Percentiles rank a stretch among this genome's conserved stretches.
phyloP scores from a whole-genome alignment of 805 yeast species.

The Pichia pseudocactophila region DNA sequence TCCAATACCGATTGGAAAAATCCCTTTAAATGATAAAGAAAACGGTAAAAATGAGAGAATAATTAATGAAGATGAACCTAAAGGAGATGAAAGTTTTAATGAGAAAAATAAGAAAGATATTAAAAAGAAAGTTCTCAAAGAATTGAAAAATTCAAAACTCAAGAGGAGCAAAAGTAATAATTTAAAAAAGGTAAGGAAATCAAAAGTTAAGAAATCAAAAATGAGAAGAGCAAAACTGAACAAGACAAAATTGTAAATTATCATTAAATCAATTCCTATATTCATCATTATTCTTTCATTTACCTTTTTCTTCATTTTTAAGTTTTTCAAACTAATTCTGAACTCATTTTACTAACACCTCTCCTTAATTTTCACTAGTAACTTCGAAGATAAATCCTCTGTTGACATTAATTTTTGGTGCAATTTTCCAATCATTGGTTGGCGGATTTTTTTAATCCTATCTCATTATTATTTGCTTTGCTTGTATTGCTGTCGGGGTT shows the following conservation, averaged over 20 bases:
- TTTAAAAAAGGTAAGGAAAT: too few relatives aligned
- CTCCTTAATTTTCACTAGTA: background rate
- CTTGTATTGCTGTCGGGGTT: background rate
- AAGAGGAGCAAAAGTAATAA: too few relatives aligned
- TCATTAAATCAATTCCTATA: too few relatives aligned
- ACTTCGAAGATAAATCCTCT: slow-evolving; percentile 4
- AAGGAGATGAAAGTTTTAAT: background rate
- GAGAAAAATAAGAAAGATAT: too few relatives aligned
- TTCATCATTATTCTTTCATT: background rate
- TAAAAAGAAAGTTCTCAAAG: too few relatives aligned
- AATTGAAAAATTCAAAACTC: too few relatives aligned
- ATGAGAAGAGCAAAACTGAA: too few relatives aligned
- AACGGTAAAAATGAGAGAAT: background rate
- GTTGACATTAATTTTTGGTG: slow-evolving; percentile 5
- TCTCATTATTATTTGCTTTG: background rate
- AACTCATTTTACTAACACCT: slow-evolving; percentile 4
- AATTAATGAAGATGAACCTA: background rate
- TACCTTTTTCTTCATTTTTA: background rate
- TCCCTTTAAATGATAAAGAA: background rate
- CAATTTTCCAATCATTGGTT: slow-evolving; percentile 4
- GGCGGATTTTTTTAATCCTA: slow-evolving; percentile 3
- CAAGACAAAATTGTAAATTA: too few relatives aligned
- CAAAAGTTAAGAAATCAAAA: too few relatives aligned
- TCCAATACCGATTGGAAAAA: too few relatives aligned
- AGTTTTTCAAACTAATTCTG: background rate